Evolutionary conservation across 441 rosid species (phyloP).

Genomic region (Rhodomyrtus psidioides): DNA sequence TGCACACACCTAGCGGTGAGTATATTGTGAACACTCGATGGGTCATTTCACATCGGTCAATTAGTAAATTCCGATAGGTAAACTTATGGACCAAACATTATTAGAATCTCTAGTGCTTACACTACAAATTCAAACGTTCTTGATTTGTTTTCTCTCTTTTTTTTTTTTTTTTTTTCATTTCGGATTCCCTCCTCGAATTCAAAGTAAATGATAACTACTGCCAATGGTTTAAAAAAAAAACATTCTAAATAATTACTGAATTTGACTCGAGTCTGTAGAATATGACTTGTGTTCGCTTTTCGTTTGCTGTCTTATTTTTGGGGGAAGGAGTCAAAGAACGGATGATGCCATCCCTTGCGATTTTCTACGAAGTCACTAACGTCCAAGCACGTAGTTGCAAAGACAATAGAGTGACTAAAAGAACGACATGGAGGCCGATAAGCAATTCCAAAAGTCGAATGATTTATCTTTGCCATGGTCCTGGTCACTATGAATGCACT

Average conservation of each 20-base stretch:
- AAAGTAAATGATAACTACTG: not conserved
- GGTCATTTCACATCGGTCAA: not conserved
- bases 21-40: not conserved
- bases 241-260: not conserved
- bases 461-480: not conserved
- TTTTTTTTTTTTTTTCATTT: not conserved
- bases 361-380: not conserved
- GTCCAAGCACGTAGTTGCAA: not conserved
- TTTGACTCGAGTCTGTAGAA: not conserved
- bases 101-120: not conserved
- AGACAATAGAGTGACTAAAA: not conserved
- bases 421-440: not conserved
- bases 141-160: not conserved
- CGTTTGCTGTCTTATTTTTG: not conserved
- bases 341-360: not conserved
- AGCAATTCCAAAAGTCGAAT: not conserved
- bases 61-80: not conserved
- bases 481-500: not conserved
- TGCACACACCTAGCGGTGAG: fast-evolving
- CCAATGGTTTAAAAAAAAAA: not conserved
- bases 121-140: not conserved
- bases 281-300: not conserved
- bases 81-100: not conserved
- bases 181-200: not conserved
- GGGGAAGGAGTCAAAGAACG: not conserved